Base-by-base conservation (phyloP, 2,329 filamentous ascomycete genomes). In the Ophiobolus disseminans region DNA sequence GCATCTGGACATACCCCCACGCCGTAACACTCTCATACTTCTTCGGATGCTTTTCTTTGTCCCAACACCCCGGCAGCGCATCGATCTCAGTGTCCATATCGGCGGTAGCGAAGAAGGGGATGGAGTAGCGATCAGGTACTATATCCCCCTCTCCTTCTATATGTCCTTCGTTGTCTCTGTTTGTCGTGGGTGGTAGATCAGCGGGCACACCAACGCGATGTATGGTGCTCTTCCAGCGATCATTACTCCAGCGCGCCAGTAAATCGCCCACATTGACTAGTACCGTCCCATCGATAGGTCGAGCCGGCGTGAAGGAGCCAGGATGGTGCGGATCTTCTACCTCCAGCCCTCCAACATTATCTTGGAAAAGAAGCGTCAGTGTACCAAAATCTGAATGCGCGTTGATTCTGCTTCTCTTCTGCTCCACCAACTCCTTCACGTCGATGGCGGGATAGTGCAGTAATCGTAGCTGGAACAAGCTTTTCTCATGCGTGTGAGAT, bases 351-450 rank as follows among this genome's bases (percentile, higher is more conserved):
- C 74, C 75, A 17, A 73, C 72, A 1, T 45, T 40, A 39, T 77
- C 75, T 43, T 77, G 75, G 49, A 76, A 77, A 1, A 78, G 62
- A 8, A 77, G 53, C 3, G 75, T 78, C 31, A 77, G 51, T 1
- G 68, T 69, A 6, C 75, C 74, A 52, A 75, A 76, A 50, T 77
- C 76, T 1, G 70, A 74, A 40, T 78, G 76, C 2, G 75, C 73
- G 13, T 70, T 65, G 40, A 76, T 76, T 3, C 75, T 62, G n/a
- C 41, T 50, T 2, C 66, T 58, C 2, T 58, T 60, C 6, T 57
- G 39, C 1, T 49, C 13, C 2, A 19, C 13, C 6, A 76, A 58
- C n/a, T 72, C 53, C 1, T 42, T 34, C 1, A 60, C 58, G 0
- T 60, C 46, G 6, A 75, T 50, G 5, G 71, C 41, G 1, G 74